Conservation (phyloP, 768 basidiomycete genomes). For the Lyophyllum semitale region DNA sequence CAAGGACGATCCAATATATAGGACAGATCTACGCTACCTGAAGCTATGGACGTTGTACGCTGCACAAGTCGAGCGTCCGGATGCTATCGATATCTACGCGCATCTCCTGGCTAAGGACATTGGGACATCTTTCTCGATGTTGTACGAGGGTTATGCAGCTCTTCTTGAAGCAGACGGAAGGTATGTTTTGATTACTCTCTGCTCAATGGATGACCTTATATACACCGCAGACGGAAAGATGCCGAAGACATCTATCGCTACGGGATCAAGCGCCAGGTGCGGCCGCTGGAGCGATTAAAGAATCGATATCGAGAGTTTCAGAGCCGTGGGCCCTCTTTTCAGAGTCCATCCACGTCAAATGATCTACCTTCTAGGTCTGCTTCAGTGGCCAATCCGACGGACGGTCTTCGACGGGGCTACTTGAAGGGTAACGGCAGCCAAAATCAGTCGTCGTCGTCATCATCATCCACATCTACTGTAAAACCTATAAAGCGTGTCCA, state of each 20-base stretch:
- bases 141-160: conserved; percentile 92
- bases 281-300: conserved; percentile 85
- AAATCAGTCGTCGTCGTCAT: conserved; percentile 29
- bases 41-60: conserved; percentile 92
- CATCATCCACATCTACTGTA: conserved; percentile 32
- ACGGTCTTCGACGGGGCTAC: conserved; percentile 25
- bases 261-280: conserved; percentile 80
- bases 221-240: conserved; percentile 56
- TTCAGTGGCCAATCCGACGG: conserved; percentile 3
- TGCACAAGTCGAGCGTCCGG: conserved; percentile 70
- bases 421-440: conserved; percentile 27
- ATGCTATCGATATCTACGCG: conserved; percentile 70
- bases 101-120: conserved; percentile 74
- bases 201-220: neutral
- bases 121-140: conserved; percentile 71
- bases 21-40: conserved; percentile 86
- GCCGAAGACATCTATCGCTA: conserved; percentile 81
- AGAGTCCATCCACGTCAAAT: conserved; percentile 28
- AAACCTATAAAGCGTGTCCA: conserved; percentile 10
- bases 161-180: conserved; percentile 74
- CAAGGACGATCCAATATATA: conserved; percentile 81
- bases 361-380: conserved; percentile 17
- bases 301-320: conserved; percentile 81
- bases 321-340: conserved; percentile 40
- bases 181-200: conserved; percentile 37